Base-by-base conservation (phyloP, 495 filamentous ascomycete genomes). In the Mytilinidion resinicola region DNA sequence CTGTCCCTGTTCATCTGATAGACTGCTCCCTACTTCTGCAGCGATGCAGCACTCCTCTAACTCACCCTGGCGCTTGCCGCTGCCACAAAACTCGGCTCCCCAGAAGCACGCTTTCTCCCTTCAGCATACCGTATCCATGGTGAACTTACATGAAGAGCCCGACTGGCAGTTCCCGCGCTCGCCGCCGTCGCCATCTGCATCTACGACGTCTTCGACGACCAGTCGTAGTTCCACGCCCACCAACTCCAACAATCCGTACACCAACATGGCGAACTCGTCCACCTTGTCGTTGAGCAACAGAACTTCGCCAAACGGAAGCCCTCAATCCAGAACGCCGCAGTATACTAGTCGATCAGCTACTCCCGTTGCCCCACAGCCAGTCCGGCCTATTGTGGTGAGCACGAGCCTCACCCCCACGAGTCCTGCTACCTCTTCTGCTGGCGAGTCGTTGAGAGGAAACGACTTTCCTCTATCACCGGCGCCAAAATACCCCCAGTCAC, bases 331-430 rank as follows among this genome's bases (percentile, higher is more conserved):
- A 14, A 64, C 57, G 34, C 65, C 65, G 25, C 57, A 61, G 17
- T 63, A 59, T 36, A 67, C 53, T 15, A 64, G 61, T 34, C 57
- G 65, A 25, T 64, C 57, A 14, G 52, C 65, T 11, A 67, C 65
- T 0, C 65, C 65, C 4, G 58, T 67, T 5, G 65, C 65, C 14
- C 65, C 65, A 17, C 65, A 62, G 38, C 65, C 65, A 4, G 19
- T 67, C 7, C 46, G 61, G 34, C 65, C 65, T n/a, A 61, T 64
- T 36, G 19, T 49, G 20, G 43, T 46, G 11, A 30, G 53, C 11
- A 30, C 60, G 4, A 56, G 60, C 19, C 59, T 66, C 33, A 46
- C 55, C 10, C 59, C 53, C 15, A 61, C 60, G 21, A 35, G 19
- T 33, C 44, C 53, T 19, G 39, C 49, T 14, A 9, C 34, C 12